phyloP scores from a whole-genome alignment of 139 green algal genomes.

The Pycnococcus provasolii region DNA sequence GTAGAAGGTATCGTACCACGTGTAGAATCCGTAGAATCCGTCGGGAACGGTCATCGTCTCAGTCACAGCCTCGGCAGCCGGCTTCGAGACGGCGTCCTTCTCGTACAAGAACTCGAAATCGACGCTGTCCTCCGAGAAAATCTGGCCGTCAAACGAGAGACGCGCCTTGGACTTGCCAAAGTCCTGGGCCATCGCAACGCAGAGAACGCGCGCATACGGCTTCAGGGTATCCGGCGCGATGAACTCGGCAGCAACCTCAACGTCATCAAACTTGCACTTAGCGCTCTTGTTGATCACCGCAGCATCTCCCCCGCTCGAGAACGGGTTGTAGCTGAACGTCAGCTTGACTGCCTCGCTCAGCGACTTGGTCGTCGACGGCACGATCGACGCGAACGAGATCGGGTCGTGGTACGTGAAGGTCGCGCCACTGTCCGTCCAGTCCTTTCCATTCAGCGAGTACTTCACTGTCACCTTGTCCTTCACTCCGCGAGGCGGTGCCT shows the following conservation, averaged over 20 bases:
- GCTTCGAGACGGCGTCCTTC: not conserved
- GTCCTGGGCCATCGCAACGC: not conserved
- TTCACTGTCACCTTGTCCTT: not conserved
- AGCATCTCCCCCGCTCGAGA: not conserved
- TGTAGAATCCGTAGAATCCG: constrained; percentile 18
- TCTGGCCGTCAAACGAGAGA: constrained; percentile 2
- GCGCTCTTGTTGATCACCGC: constrained; percentile 2
- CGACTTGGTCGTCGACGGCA: not conserved
- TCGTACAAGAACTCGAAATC: not conserved
- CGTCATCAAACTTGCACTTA: constrained; percentile 9
- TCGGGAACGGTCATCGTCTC: not conserved
- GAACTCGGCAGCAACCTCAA: constrained; percentile 14
- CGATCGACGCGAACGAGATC: constrained; percentile 1
- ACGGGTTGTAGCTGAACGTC: constrained; percentile 5
- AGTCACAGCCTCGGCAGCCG: not conserved
- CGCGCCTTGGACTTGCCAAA: not conserved
- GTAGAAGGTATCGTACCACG: constrained; percentile 18
- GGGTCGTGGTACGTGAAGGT: constrained; percentile 19
- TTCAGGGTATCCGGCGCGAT: constrained; percentile 1
- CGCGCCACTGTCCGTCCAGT: constrained; percentile 3
- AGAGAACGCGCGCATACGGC: not conserved
- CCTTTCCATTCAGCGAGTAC: constrained; percentile 3
- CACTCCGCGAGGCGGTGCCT: not conserved
- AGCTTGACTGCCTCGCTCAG: not conserved
- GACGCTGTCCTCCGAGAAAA: not conserved